phyloP scores from a whole-genome alignment of 2,329 filamentous ascomycete species.

The Didymella pinodella region DNA sequence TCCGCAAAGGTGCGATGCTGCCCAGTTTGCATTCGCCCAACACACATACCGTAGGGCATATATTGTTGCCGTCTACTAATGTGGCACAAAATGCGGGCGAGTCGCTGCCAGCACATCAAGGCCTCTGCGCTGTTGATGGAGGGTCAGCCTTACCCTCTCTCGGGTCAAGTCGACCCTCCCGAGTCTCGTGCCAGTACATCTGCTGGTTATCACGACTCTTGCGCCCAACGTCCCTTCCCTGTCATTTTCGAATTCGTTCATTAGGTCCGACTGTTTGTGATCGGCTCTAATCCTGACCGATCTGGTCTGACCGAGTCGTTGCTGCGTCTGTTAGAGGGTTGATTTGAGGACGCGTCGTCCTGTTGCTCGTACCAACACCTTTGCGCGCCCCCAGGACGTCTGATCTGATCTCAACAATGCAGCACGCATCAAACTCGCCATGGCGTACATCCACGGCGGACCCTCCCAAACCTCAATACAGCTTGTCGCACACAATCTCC shows the following conservation, averaged over 20 bases:
- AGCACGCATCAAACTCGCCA: slow-evolving; percentile 46
- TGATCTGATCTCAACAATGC: slow-evolving; percentile 40
- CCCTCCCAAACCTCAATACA: slow-evolving; percentile 46
- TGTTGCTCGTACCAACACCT: slow-evolving; percentile 21
- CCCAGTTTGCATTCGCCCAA: slow-evolving; percentile 51
- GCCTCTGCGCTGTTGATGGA: slow-evolving; percentile 40
- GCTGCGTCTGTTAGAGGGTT: slow-evolving; percentile 11
- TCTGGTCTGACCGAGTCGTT: slow-evolving; percentile 32
- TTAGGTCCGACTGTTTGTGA: slow-evolving; percentile 37
- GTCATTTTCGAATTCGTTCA: slow-evolving; percentile 35
- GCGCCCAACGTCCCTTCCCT: slow-evolving; percentile 38
- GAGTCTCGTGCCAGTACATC: slow-evolving; percentile 43
- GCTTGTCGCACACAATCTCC: slow-evolving; percentile 50
- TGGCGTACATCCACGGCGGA: slow-evolving; percentile 46
- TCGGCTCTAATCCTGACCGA: slow-evolving; percentile 30
- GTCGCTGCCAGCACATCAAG: slow-evolving; percentile 53
- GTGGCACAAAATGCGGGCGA: slow-evolving; percentile 48
- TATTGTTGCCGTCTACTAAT: slow-evolving; percentile 50
- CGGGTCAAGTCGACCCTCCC: slow-evolving; percentile 27
- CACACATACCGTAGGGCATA: slow-evolving; percentile 47
- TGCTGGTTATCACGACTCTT: slow-evolving; percentile 42
- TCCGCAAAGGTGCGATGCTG: slow-evolving; percentile 48
- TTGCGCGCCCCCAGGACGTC: background rate
- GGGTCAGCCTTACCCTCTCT: slow-evolving; percentile 34
- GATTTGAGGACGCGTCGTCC: slow-evolving; percentile 24